Percentiles rank a stretch among this genome's conserved stretches.
Evolutionary conservation across 495 filamentous ascomycete genomes (phyloP).

Genomic region (Ramalina peruviana): DNA sequence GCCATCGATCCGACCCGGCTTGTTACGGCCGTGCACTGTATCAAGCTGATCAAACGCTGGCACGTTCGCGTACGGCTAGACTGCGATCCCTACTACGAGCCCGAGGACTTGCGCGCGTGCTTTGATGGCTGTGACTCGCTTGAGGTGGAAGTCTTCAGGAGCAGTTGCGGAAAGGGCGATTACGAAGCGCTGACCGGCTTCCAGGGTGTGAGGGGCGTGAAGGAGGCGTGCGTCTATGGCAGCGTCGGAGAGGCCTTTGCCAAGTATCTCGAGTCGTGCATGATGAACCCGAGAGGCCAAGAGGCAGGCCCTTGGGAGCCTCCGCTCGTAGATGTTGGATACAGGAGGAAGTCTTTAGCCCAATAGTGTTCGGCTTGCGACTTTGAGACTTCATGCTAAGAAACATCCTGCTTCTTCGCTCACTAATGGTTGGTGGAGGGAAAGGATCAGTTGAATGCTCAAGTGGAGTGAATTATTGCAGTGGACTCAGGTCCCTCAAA

Average conservation of each 20-base stretch:
- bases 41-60: not conserved
- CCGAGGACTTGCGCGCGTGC: not conserved
- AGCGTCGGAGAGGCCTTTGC: constrained; percentile 3
- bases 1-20: constrained; percentile 5
- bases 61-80: constrained; percentile 7
- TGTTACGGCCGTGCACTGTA: not conserved
- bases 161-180: constrained; percentile 4
- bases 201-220: constrained; percentile 2
- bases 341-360: too few relatives aligned
- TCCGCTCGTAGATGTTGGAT: too few relatives aligned
- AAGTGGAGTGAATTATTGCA: too few relatives aligned
- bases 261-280: constrained; percentile 8
- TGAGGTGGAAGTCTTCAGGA: constrained; percentile 12
- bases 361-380: too few relatives aligned
- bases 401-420: too few relatives aligned
- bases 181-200: constrained; percentile 8
- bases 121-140: not conserved
- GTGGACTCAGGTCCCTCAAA: too few relatives aligned
- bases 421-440: too few relatives aligned
- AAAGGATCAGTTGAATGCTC: too few relatives aligned
- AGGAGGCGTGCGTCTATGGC: constrained; percentile 5
- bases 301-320: not conserved
- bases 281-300: not conserved
- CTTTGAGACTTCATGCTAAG: too few relatives aligned
- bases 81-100: constrained; percentile 2